Evolutionary conservation across 352 stramenopile genomes (phyloP), one percentile per base, ranked within the genome.

Genomic region (Phytophthora pluvialis): DNA sequence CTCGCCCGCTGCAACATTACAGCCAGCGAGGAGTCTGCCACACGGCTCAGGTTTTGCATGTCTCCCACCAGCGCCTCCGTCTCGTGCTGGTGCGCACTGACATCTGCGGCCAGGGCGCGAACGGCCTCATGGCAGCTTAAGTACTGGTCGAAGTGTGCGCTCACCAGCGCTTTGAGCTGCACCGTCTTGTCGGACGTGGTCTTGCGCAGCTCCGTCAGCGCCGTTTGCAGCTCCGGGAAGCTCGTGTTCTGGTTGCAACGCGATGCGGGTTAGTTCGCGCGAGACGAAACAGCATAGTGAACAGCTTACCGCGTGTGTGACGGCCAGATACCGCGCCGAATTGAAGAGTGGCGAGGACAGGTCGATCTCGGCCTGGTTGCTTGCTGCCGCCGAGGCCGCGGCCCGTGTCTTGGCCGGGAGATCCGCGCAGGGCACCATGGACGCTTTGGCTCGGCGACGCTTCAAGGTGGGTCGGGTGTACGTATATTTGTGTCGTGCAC

Each of bases 101-200:
- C 80, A 9, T 93, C 87, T 7, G 89, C 72, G 1, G 74, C 71
- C 18, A 95, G 62, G 11, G 77, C 61, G 5, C 81, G 81, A 60
- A 93, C 85, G 3, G 85, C 76, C 54, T 95, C 87, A 58, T 95
- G 87, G 55, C 85, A 95, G 16, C 80, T 90, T 38, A 95, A 45
- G 25, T 93, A 95, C 62, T 93, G 83, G 53, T 95, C 87, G 53
- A 93, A 95, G 64, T 93, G 87, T 32, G 81, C 79, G 26, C 77
- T 87, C 51, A 93, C 87, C 32, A 95, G 73, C 9, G 81, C 78
- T 58, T 95, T 95, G 39, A 95, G 80, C 65, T 93, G 87, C 57
- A 88, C 78, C 0, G 87, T 95, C 66, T 93, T 95, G 71, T 93
- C 84, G 1, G 80, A 93, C 15, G 83, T 93, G 47, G 80, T 81